Percentiles rank a stretch among this genome's conserved stretches.
Evolutionary conservation across 2,329 filamentous ascomycete genomes (phyloP).

Genomic region (Ophiostoma angusticollis): DNA sequence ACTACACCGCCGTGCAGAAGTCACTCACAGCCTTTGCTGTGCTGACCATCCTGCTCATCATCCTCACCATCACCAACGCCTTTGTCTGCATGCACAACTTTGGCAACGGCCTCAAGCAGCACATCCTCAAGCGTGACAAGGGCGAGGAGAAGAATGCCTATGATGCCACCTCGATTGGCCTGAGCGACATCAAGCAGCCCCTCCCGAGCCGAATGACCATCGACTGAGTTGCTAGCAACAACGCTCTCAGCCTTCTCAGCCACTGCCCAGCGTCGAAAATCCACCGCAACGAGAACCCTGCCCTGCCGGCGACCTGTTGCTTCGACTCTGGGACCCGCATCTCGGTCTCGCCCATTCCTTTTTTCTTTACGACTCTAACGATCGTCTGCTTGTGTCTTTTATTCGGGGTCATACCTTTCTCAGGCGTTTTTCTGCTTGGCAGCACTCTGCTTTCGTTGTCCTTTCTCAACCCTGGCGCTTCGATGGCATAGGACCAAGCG

Average conservation of each 20-base stretch:
- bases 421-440: no score
- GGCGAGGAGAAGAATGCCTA: constrained; percentile 35
- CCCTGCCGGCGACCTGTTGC: no score
- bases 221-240: no score
- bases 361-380: neutral
- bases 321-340: no score
- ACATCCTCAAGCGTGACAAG: constrained; percentile 48
- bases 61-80: constrained; percentile 79
- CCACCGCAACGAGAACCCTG: no score
- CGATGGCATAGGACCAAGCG: no score
- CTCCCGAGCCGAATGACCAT: constrained; percentile 48
- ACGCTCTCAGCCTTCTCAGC: no score
- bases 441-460: no score
- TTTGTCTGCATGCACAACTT: constrained; percentile 86
- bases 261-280: no score
- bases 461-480: no score
- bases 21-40: constrained; percentile 89
- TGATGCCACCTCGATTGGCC: constrained; percentile 41
- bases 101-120: constrained; percentile 73
- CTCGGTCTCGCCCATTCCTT: neutral
- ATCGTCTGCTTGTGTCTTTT: neutral
- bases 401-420: no score
- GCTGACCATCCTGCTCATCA: constrained; percentile 77
- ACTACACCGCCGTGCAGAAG: constrained; percentile 68
- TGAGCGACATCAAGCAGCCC: constrained; percentile 44